Base-by-base conservation (phyloP, 768 basidiomycete species). In the Mycena galopus region DNA sequence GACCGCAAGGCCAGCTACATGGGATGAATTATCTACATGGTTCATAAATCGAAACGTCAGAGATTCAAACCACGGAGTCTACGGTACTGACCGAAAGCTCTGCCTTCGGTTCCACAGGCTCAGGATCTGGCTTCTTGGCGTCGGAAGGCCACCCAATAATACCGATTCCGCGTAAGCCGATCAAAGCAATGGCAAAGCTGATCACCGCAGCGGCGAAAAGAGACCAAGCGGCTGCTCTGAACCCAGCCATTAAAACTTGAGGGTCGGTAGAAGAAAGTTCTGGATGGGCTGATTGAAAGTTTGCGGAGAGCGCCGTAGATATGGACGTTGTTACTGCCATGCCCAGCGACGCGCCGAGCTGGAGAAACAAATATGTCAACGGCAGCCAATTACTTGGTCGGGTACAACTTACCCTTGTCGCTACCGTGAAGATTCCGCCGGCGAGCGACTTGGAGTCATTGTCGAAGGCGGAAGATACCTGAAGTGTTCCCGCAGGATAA, bases 401-500 rank as follows among this genome's bases (percentile, higher is more conserved):
- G 39, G 12, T 5, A 10, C 6, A 2, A 65, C 71, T 35, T 30
- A 80, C 79, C 25, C 81, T 62, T 4, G 80, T 79, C 0, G 79
- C 77, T 33, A 82, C 81, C 58, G 77, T 81, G 77, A 81, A 82
- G 51, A 82, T 75, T 4, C 79, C 77, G 4, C 81, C 81, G 1
- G 81, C 79, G 16, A 82, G 75, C 1, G 78, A 77, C 71, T 82
- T 78, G 10, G 81, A 81, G 51, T 80, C 76, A 27, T 76, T 72
- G 53, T 76, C 77, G 63, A 81, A 78, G 1, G 77, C 72, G 17
- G 77, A 75, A 32, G 76, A 76, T 25, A 82, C 72, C n/a, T 79
- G 80, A 37, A 81, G 64, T 27, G 78, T 80, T 17, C 78, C 78
- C 17, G 80, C 74, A 0, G 81, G 77, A 67, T 82, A 82, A 1